Conservation (phyloP, 2,329 filamentous ascomycete genomes). For the Paecilomyces fulvus region DNA sequence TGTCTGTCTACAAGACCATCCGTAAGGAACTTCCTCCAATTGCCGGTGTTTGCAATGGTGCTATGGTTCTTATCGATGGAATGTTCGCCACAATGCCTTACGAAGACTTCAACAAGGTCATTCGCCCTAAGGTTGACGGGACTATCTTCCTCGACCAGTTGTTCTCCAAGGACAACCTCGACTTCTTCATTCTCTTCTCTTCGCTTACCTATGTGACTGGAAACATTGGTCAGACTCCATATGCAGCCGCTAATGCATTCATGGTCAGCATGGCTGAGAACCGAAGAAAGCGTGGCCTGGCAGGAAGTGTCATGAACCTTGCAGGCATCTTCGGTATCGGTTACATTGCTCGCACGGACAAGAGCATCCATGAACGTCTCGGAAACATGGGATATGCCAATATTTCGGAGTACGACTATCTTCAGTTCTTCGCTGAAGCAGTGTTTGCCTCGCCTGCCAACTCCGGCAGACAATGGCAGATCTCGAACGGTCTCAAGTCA, state of each 20-base stretch:
- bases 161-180: conserved; percentile 13
- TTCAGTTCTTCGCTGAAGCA: conserved; percentile 21
- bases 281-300: conserved; percentile 13
- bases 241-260: conserved; percentile 32
- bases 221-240: conserved; percentile 30
- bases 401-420: conserved; percentile 22
- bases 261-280: conserved; percentile 21
- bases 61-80: conserved; percentile 13
- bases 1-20: conserved; percentile 4
- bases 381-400: conserved; percentile 8
- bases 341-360: conserved; percentile 8
- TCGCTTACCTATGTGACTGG: conserved; percentile 29
- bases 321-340: conserved; percentile 18
- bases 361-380: conserved; percentile 13
- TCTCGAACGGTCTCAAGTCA: conserved; percentile 1
- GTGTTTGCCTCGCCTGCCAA: conserved; percentile 15
- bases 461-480: conserved; percentile 4
- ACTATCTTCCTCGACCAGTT: conserved; percentile 10
- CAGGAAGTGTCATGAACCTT: conserved; percentile 13
- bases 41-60: conserved; percentile 17
- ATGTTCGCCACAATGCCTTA: conserved; percentile 8
- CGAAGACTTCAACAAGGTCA: conserved; percentile 3
- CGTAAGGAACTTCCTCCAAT: conserved; percentile 13
- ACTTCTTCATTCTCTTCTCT: conserved; percentile 33
- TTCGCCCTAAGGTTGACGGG: conserved; percentile 14